phyloP scores from a whole-genome alignment of 176 grass and related monocot genomes.

The Zea luxurians region DNA sequence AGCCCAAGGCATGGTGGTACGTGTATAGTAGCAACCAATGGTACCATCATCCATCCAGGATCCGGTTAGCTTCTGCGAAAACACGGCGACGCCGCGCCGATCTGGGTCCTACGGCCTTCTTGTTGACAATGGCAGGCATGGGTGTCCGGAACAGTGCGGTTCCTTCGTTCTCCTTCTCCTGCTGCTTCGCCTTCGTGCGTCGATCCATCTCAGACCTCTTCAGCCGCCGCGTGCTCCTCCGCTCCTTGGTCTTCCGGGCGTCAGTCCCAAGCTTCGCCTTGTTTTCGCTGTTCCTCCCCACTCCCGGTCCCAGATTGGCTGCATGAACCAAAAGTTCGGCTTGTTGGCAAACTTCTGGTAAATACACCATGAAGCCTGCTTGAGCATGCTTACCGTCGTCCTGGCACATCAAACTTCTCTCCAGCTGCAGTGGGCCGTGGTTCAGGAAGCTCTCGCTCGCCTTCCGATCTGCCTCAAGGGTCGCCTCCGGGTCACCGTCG shows the following conservation, averaged over 20 bases:
- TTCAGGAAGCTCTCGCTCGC: conserved; percentile 34
- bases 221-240: conserved; percentile 15
- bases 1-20: neutral
- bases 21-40: neutral
- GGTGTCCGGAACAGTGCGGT: neutral
- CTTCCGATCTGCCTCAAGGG: conserved; percentile 47
- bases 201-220: conserved; percentile 29
- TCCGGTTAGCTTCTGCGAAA: conserved; percentile 31
- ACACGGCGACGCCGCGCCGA: conserved; percentile 21
- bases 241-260: conserved; percentile 30
- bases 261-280: conserved; percentile 34
- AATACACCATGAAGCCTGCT: neutral
- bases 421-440: conserved; percentile 6
- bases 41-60: conserved; percentile 13
- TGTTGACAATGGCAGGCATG: neutral
- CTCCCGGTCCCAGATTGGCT: conserved; percentile 46
- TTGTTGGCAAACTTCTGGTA: neutral
- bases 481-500: conserved; percentile 33
- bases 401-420: conserved; percentile 16
- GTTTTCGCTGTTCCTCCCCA: conserved; percentile 42
- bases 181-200: neutral
- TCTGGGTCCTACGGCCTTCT: neutral
- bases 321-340: conserved; percentile 21
- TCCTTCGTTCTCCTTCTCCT: conserved; percentile 17
- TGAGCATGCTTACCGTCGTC: neutral